A percentile compares a stretch with the other conserved stretches of the same genome.
phyloP scores from a whole-genome alignment of 2,329 filamentous ascomycete species.

The Stenocarpella maydis region DNA sequence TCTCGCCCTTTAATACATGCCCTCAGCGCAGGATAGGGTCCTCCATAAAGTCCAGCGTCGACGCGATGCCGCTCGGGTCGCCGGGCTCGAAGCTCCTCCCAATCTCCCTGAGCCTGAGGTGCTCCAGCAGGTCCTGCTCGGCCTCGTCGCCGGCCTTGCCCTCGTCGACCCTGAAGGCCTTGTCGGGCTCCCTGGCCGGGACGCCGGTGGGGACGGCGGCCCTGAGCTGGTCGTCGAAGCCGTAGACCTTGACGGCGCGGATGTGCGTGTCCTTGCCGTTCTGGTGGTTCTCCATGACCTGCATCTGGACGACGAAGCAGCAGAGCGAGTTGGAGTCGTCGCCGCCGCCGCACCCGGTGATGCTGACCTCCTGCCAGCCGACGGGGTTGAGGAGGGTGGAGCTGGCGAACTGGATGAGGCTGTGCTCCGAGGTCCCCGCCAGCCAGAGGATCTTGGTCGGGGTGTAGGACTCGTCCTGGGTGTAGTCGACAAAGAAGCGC shows the following conservation, averaged over 20 bases:
- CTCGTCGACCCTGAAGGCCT: slow-evolving; percentile 44
- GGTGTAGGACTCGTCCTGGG: slow-evolving; percentile 94
- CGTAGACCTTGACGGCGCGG: slow-evolving; percentile 87
- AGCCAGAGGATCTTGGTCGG: slow-evolving; percentile 90
- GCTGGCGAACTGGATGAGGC: slow-evolving; percentile 85
- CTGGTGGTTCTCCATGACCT: slow-evolving; percentile 95
- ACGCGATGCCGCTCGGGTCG: slow-evolving; percentile 30
- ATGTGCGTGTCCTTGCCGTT: slow-evolving; percentile 99
- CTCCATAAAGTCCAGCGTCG: slow-evolving; percentile 38
- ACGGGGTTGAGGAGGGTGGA: slow-evolving; percentile 81
- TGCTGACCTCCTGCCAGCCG: slow-evolving; percentile 89
- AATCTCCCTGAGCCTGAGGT: slow-evolving; percentile 42
- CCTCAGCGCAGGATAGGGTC: slow-evolving; percentile 33
- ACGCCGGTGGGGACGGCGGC: slow-evolving; percentile 44
- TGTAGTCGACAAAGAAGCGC: slow-evolving; percentile 89
- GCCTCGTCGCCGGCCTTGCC: slow-evolving; percentile 45
- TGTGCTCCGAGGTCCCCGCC: slow-evolving; percentile 90
- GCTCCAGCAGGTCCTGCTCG: slow-evolving; percentile 44
- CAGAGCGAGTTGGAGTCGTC: slow-evolving; percentile 78
- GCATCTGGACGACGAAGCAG: slow-evolving; percentile 89
- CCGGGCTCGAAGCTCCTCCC: slow-evolving; percentile 3
- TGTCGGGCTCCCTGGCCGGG: slow-evolving; percentile 42
- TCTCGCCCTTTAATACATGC: rapidly evolving
- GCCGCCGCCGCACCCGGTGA: slow-evolving; percentile 62
- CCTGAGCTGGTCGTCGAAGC: slow-evolving; percentile 60